A percentile compares a stretch with the other conserved stretches of the same genome.
phyloP scores from a whole-genome alignment of 2,329 filamentous ascomycete species.

The Neofusicoccum ribis region DNA sequence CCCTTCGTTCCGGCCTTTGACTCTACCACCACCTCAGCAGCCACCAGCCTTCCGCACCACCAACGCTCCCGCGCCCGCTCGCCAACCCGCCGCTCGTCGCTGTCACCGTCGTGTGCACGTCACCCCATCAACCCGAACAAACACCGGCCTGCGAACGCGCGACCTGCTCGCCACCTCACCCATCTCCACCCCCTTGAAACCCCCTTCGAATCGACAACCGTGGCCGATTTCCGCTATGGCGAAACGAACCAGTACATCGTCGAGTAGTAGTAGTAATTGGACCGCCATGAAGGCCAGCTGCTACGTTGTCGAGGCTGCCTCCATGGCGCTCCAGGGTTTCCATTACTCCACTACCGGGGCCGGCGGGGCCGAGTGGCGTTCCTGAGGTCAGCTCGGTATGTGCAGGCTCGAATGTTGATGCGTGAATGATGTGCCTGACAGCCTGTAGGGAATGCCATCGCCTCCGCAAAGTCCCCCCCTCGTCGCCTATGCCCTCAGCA shows the following conservation, averaged over 20 bases:
- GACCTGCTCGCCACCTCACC: not conserved
- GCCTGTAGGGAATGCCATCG: conserved; percentile 72
- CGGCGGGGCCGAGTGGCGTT: conserved; percentile 57
- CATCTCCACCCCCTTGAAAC: not conserved
- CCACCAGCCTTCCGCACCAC: not conserved
- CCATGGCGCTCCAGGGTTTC: conserved; percentile 74
- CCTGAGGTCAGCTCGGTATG: conserved; percentile 47
- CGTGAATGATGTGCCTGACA: conserved; percentile 23
- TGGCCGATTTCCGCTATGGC: conserved; percentile 62
- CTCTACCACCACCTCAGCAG: not conserved
- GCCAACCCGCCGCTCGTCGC: not conserved
- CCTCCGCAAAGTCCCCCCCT: conserved; percentile 88
- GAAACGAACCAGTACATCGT: conserved; percentile 70
- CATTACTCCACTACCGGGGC: conserved; percentile 95
- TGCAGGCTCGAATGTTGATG: conserved; percentile 18
- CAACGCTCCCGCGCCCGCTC: not conserved
- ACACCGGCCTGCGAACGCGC: not conserved
- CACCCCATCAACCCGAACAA: not conserved
- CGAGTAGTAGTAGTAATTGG: conserved; percentile 66
- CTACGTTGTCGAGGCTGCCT: conserved; percentile 75
- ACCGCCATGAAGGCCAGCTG: conserved; percentile 86
- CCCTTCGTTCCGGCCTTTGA: not conserved
- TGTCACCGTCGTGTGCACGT: not conserved
- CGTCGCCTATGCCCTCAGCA: conserved; percentile 68
- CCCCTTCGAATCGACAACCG: conserved; percentile 36